Evolutionary conservation across 352 stramenopile genomes (phyloP), one percentile per base, ranked within the genome.

Genomic region (Globisporangium mamillatum): DNA sequence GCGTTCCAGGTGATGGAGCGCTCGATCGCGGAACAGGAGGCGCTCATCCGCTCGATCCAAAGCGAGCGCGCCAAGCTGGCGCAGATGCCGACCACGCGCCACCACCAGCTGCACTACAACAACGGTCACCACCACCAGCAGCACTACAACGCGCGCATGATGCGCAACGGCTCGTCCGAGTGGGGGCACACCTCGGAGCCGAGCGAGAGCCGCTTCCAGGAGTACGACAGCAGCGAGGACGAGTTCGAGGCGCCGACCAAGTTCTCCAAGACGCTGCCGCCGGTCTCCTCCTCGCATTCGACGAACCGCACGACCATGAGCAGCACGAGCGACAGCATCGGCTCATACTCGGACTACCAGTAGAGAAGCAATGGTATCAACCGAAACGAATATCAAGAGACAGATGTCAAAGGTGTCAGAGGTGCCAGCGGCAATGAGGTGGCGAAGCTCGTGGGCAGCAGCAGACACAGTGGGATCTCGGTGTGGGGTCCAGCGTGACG

Each of bases 21-120:
- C 29, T 88, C 79, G 22, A 83, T 90, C 62, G 75, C 78, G 7
- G 69, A 90, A 54, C 81, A 90, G 50, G 73, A 82, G 32, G 72
- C 69, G 27, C 59, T 90, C 56, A 59, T 90, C 55, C 77, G 82
- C 1, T 86, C 80, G 41, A 77, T 81, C 38, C 68, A 78, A 52
- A 55, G 48, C 27, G 74, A 78, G 63, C 74, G 66, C 34, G 68
- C 67, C 7, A 70, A 66, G 48, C n/a, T 66, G 9, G 57, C 46
- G 63, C n/a, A 59, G 68, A 50, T 53, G 62, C 24, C 68, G 36
- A 22, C 58, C 16, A 60, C 67, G 60, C 59, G 29, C n/a, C 69
- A 48, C 4, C 32, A 24, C 57, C 50, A 66, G 24, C 18, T 29
- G 24, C 52, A 74, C 38, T 69, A 66, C 38, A 46, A 16, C 12